Conservation (phyloP, 192 early-diverging fungal species). For the Oehlia diaphana region DNA sequence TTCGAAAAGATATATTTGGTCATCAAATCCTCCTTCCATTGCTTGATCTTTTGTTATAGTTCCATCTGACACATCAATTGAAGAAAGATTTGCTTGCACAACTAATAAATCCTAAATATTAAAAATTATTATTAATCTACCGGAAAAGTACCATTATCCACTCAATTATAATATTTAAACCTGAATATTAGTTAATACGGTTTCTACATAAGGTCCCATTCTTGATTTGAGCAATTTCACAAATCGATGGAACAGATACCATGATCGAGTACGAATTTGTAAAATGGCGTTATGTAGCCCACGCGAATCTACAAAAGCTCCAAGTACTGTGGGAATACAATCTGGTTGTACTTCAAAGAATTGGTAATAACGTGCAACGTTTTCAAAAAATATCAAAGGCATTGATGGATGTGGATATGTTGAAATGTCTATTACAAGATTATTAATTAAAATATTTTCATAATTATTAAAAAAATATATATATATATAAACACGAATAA, state of each 20-base stretch:
- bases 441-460: slow-evolving; percentile 29
- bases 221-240: slow-evolving; percentile 65
- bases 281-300: slow-evolving; percentile 76
- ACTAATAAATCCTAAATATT: slow-evolving; percentile 65
- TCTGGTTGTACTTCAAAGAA: slow-evolving; percentile 70
- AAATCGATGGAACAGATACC: slow-evolving; percentile 88
- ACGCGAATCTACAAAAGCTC: slow-evolving; percentile 72
- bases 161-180: background rate
- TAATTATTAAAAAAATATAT: background rate
- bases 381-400: slow-evolving; percentile 75
- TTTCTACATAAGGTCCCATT: slow-evolving; percentile 61
- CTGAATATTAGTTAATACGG: slow-evolving; percentile 60
- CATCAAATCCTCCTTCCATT: slow-evolving; percentile 66
- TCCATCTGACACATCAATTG: slow-evolving; percentile 42
- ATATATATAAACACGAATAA: background rate
- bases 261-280: slow-evolving; percentile 73
- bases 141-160: background rate
- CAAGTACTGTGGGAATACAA: slow-evolving; percentile 65
- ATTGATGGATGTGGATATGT: slow-evolving; percentile 74
- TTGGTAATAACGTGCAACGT: slow-evolving; percentile 62
- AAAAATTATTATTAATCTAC: too few relatives aligned
- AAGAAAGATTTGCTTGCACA: slow-evolving; percentile 61
- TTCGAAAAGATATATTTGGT: slow-evolving; percentile 90
- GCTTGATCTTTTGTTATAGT: slow-evolving; percentile 49
- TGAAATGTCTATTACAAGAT: slow-evolving; percentile 58